Evolutionary conservation across 2,329 filamentous ascomycete genomes (phyloP), one percentile per base, ranked within the genome.

Genomic region (Aspergillus pseudoviridinutans): DNA sequence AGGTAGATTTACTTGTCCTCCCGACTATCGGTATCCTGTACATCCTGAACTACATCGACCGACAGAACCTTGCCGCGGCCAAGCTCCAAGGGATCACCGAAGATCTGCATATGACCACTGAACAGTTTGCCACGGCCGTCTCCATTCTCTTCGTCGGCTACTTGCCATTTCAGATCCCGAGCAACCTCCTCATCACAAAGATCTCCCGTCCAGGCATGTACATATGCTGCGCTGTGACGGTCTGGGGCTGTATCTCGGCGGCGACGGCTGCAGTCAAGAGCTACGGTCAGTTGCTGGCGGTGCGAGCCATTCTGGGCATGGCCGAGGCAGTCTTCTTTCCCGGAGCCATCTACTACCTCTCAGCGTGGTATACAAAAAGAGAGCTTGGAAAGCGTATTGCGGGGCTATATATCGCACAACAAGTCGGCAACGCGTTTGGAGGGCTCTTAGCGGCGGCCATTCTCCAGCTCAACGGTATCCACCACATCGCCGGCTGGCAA

Each of bases 221-320:
- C 59, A 78, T 84, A 7, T 81, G 80, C 0, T 67, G 64, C 20
- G 79, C 80, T 27, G 86, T 87, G 80, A 64, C 82, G 27, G 63
- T 85, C 22, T 87, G 85, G 85, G 85, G 85, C 27, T 66, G 84
- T 25, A 79, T 87, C 44, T 85, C 83, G 1, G 85, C 82, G 0
- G 72, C 83, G 2, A 84, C 80, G 0, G 84, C 84, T 14, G 74
- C 77, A 24, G 80, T 79, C 0, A 70, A 78, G 12, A 80, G 75
- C 64, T 87, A 84, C 59, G 74, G 74, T 4, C 80, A 80, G 60
- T 79, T 87, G 74, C 78, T 87, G 2, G 69, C 76, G 9, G 75
- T 75, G 35, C 82, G 85, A 4, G 86, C 87, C 69, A 80, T 85
- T 64, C 71, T 87, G 9, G 28, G 28, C 28, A 29, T 29, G 28